These are phyloP conservation scores for Xylariaceae sp. DNA, from an alignment of 2,329 filamentous ascomycete genomes.

Conservation along the genomic window DNA sequence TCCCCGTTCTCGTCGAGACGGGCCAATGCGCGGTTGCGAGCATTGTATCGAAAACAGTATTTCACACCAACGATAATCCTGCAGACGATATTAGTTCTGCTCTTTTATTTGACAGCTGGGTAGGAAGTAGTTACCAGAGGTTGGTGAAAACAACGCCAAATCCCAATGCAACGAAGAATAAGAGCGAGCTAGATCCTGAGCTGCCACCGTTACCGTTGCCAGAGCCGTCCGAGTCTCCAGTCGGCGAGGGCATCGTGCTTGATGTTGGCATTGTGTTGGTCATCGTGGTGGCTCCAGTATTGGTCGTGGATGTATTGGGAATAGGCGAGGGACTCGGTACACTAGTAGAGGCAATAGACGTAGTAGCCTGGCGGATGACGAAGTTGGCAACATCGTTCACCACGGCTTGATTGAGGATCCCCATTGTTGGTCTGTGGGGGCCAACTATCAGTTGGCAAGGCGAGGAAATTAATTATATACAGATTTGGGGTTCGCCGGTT, in stretches of 20 bases:
- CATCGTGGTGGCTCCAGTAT: background rate
- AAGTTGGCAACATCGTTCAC: constrained; percentile 33
- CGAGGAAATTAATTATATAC: constrained; percentile 2
- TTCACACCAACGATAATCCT: constrained; percentile 99
- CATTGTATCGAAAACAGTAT: constrained; percentile 98
- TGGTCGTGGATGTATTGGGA: constrained; percentile 9
- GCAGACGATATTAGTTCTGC: constrained; percentile 12
- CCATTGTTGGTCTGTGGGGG: constrained; percentile 27
- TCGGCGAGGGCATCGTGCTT: constrained; percentile 15
- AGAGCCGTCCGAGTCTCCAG: constrained; percentile 19
- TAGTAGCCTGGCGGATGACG: constrained; percentile 23
- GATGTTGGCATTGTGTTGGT: constrained; percentile 1
- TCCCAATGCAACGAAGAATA: constrained; percentile 93
- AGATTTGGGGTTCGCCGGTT: constrained; percentile 1
- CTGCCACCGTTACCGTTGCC: constrained; percentile 30
- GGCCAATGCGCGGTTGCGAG: constrained; percentile 77
- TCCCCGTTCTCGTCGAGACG: constrained; percentile 73
- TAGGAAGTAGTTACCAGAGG: constrained; percentile 69
- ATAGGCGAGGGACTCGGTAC: constrained; percentile 12
- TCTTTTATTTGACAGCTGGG: constrained; percentile 1
- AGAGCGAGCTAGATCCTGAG: constrained; percentile 63
- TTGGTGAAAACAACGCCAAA: constrained; percentile 99
- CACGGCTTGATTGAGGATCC: constrained; percentile 34
- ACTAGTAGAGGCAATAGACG: constrained; percentile 7
- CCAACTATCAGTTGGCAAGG: background rate